Percentiles rank a stretch among this genome's conserved stretches.
These are phyloP conservation scores for Mycocentrospora acerina DNA, from an alignment of 2,329 filamentous ascomycete genomes.

Conservation along the genomic window DNA sequence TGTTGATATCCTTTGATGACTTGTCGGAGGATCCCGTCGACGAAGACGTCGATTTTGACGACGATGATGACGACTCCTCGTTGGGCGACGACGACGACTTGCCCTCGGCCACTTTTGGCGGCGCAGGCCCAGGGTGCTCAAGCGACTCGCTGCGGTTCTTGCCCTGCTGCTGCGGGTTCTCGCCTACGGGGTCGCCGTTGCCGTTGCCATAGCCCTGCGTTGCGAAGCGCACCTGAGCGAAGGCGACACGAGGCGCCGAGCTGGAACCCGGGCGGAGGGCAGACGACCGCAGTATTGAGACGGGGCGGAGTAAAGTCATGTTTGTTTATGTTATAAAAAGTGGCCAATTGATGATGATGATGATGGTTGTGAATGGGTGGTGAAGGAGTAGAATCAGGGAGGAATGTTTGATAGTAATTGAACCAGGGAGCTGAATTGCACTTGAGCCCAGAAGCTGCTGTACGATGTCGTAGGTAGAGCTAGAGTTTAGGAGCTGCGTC, in stretches of 20 bases:
- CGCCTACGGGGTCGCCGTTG: conserved; percentile 45
- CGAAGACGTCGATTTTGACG: conserved; percentile 7
- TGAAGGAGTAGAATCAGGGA: too few relatives aligned
- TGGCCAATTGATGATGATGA: not conserved
- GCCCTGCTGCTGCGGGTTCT: conserved; percentile 48
- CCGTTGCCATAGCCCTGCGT: conserved; percentile 47
- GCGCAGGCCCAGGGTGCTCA: conserved; percentile 50
- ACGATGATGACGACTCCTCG: conserved; percentile 15
- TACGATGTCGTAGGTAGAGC: conserved; percentile 2
- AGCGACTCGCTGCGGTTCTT: conserved; percentile 41
- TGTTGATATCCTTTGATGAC: conserved; percentile 5
- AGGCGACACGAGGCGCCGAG: conserved; percentile 27
- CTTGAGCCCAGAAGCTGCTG: too few relatives aligned
- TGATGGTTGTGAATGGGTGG: too few relatives aligned
- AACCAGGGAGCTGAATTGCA: too few relatives aligned
- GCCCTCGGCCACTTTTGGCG: conserved; percentile 45
- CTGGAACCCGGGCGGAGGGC: conserved; percentile 23
- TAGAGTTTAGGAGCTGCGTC: conserved; percentile 2
- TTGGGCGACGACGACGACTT: conserved; percentile 34
- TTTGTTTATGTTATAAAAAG: too few relatives aligned
- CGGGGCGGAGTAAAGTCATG: conserved; percentile 37
- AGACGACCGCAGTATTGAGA: conserved; percentile 31
- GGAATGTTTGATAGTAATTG: too few relatives aligned
- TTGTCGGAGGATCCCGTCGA: conserved; percentile 8
- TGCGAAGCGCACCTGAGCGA: conserved; percentile 37